A percentile compares a stretch with the other conserved stretches of the same genome.
These are phyloP conservation scores for Lupinus albus DNA, from an alignment of 306 rosid genomes.

Conservation along the genomic window DNA sequence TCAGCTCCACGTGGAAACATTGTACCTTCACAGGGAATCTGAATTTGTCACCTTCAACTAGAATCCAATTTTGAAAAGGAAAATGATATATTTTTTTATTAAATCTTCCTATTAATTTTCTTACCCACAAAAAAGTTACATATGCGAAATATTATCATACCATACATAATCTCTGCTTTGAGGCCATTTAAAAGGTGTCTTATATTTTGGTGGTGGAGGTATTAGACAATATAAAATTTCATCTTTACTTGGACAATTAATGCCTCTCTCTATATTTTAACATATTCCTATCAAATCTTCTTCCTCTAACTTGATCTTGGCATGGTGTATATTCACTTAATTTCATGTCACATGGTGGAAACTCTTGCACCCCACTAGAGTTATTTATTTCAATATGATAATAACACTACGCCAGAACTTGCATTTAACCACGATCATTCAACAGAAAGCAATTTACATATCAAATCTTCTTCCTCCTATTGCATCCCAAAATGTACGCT, in stretches of 20 bases:
- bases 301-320: slow-evolving; percentile 67
- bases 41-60: slow-evolving; percentile 81
- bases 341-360: slow-evolving; percentile 66
- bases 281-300: slow-evolving; percentile 75
- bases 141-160: slow-evolving; percentile 95
- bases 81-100: too few species aligned
- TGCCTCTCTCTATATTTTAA: slow-evolving; percentile 91
- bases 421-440: too few species aligned
- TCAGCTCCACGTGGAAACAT: slow-evolving; percentile 97
- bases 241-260: slow-evolving; percentile 78
- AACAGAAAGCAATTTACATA: too few species aligned
- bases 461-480: too few species aligned
- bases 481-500: too few species aligned
- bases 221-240: slow-evolving; percentile 70
- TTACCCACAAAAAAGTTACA: too few species aligned
- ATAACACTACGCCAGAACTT: too few species aligned
- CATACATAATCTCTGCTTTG: slow-evolving; percentile 90
- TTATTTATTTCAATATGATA: slow-evolving; percentile 58
- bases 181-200: slow-evolving; percentile 94
- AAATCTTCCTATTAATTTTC: too few species aligned
- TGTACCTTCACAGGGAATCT: slow-evolving; percentile 96
- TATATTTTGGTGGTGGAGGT: slow-evolving; percentile 92
- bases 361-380: slow-evolving; percentile 46
- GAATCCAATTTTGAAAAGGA: slow-evolving; percentile 99
- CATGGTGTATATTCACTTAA: slow-evolving; percentile 90